Conservation (phyloP, 2,329 filamentous ascomycete species). For the Hypoxylon sp. region DNA sequence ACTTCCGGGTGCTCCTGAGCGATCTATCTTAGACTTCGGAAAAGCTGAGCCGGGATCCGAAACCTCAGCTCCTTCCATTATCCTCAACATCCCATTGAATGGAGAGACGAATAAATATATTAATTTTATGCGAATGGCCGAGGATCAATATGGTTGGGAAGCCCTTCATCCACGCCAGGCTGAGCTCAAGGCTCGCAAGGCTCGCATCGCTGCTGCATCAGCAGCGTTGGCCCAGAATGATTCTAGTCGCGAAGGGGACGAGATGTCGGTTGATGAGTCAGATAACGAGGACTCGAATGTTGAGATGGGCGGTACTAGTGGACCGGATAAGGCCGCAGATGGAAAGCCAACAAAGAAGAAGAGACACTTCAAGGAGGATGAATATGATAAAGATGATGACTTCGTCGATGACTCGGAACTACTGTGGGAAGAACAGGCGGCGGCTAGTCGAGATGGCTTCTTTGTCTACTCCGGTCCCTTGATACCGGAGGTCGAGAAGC, state of each 20-base stretch:
- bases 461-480: slow-evolving; percentile 97
- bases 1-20: slow-evolving; percentile 51
- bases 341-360: slow-evolving; percentile 77
- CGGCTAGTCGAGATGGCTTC: slow-evolving; percentile 94
- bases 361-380: slow-evolving; percentile 80
- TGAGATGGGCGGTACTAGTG: slow-evolving; percentile 79
- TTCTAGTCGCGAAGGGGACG: slow-evolving; percentile 75
- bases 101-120: slow-evolving; percentile 89
- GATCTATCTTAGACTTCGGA: slow-evolving; percentile 70
- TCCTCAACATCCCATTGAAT: slow-evolving; percentile 81
- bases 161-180: slow-evolving; percentile 91
- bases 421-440: slow-evolving; percentile 94
- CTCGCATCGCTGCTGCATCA: slow-evolving; percentile 87
- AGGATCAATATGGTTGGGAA: slow-evolving; percentile 93
- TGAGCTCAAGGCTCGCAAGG: slow-evolving; percentile 85
- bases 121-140: slow-evolving; percentile 93
- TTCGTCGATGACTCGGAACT: slow-evolving; percentile 95
- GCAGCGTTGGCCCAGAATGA: slow-evolving; percentile 82
- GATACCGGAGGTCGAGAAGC: slow-evolving; percentile 85
- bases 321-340: slow-evolving; percentile 65
- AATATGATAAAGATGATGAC: slow-evolving; percentile 83
- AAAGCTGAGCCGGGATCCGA: slow-evolving; percentile 68
- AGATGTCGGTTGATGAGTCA: slow-evolving; percentile 83
- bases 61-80: slow-evolving; percentile 74
- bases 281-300: slow-evolving; percentile 82